Evolutionary conservation across 306 rosid species (phyloP).

Genomic region (Cucumis hystrix): DNA sequence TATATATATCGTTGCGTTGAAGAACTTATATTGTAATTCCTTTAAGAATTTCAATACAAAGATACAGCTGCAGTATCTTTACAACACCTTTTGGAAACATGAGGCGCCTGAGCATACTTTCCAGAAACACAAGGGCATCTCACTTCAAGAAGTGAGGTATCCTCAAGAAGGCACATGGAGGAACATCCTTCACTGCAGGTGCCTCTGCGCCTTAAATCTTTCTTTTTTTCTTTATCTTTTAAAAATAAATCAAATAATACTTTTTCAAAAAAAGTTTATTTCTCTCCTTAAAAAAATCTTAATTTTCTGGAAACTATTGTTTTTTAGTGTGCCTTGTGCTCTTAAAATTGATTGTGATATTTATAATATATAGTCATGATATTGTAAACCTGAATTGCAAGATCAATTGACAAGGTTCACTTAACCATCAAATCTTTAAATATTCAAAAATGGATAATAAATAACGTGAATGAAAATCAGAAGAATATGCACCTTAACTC

Average conservation of each 20-base stretch:
- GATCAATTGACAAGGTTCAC: not conserved
- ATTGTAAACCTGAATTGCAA: not conserved
- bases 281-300: not conserved
- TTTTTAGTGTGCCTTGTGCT: not conserved
- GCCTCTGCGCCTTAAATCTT: not conserved
- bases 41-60: no score
- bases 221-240: not conserved
- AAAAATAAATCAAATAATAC: not conserved
- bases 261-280: not conserved
- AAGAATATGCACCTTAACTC: not conserved
- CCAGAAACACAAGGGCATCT: not conserved
- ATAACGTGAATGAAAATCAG: not conserved
- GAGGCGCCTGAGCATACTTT: not conserved
- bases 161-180: not conserved
- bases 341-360: not conserved
- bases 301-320: not conserved
- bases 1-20: no score
- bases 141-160: not conserved
- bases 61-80: no score
- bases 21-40: no score
- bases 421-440: not conserved
- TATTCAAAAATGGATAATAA: not conserved
- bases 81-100: not conserved
- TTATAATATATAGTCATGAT: not conserved
- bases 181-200: not conserved